phyloP scores from a whole-genome alignment of 2,329 filamentous ascomycete species.

The Didymella glomerata region DNA sequence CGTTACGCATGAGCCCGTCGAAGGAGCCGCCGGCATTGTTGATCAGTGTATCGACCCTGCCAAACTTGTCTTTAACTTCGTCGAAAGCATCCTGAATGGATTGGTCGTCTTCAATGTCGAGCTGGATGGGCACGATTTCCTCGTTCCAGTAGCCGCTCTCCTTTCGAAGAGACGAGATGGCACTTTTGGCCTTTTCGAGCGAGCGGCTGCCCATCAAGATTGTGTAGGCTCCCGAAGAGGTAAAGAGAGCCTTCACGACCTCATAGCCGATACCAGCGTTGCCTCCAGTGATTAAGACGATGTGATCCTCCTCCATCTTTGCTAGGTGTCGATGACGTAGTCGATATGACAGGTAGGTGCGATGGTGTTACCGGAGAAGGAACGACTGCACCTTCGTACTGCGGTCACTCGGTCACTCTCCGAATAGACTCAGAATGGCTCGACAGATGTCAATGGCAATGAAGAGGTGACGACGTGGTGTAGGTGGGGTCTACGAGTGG shows the following conservation, averaged over 20 bases:
- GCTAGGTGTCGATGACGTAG: neutral
- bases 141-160: conserved; percentile 54
- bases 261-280: conserved; percentile 67
- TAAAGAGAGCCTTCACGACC: conserved; percentile 62
- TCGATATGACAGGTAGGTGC: neutral
- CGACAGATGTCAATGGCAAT: no score
- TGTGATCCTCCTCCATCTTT: no score
- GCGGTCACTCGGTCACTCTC: no score
- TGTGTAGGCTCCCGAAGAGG: conserved; percentile 60
- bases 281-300: conserved; percentile 4
- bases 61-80: conserved; percentile 42
- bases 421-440: no score
- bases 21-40: conserved; percentile 56
- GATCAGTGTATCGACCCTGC: conserved; percentile 47
- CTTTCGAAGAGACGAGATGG: conserved; percentile 53
- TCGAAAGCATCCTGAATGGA: conserved; percentile 60
- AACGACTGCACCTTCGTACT: no score
- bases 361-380: no score
- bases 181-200: conserved; percentile 60
- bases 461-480: no score
- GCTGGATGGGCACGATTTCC: conserved; percentile 56
- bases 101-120: conserved; percentile 63
- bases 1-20: conserved; percentile 49
- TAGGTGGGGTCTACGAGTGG: no score
- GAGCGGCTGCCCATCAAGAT: conserved; percentile 65